Conservation (phyloP, 2,329 filamentous ascomycete species). For the Trichocomaceae sp. region DNA sequence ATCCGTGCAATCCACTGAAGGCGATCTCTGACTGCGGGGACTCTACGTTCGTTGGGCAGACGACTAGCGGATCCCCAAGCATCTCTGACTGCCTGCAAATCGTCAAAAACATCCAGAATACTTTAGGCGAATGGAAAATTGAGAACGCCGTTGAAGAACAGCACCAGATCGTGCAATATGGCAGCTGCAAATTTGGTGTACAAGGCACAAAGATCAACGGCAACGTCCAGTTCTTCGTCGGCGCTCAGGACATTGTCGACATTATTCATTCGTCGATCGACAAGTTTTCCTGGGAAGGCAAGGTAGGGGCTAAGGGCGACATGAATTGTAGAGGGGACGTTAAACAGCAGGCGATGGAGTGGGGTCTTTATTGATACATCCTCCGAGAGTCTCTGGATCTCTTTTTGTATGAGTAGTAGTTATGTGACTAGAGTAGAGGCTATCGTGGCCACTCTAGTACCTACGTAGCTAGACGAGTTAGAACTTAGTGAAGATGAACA, state of each 20-base stretch:
- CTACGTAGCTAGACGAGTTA: too few relatives aligned
- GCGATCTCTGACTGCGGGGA: conserved; percentile 3
- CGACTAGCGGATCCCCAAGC: conserved; percentile 28
- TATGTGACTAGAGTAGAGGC: too few relatives aligned
- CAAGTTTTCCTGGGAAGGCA: conserved; percentile 24
- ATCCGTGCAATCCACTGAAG: conserved; percentile 28
- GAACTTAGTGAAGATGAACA: too few relatives aligned
- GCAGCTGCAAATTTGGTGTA: conserved; percentile 30
- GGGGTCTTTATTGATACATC: conserved; percentile 25
- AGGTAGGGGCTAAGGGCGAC: conserved; percentile 30
- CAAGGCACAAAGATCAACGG: conserved; percentile 19
- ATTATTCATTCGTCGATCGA: conserved; percentile 28
- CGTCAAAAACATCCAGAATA: conserved; percentile 28
- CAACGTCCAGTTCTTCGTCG: conserved; percentile 23
- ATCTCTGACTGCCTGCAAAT: conserved; percentile 32
- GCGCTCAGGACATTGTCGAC: conserved; percentile 31
- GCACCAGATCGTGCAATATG: conserved; percentile 22
- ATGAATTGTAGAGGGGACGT: conserved; percentile 26
- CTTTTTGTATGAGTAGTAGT: too few relatives aligned
- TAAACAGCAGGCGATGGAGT: conserved; percentile 15
- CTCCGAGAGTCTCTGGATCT: too few relatives aligned
- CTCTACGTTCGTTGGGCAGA: conserved; percentile 31
- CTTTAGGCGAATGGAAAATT: conserved; percentile 14
- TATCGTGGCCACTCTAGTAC: too few relatives aligned
- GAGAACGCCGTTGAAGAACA: conserved; percentile 15